Percentiles rank a stretch among this genome's conserved stretches.
phyloP scores from a whole-genome alignment of 148 eudicot genomes.

The Linanthus parryae region DNA sequence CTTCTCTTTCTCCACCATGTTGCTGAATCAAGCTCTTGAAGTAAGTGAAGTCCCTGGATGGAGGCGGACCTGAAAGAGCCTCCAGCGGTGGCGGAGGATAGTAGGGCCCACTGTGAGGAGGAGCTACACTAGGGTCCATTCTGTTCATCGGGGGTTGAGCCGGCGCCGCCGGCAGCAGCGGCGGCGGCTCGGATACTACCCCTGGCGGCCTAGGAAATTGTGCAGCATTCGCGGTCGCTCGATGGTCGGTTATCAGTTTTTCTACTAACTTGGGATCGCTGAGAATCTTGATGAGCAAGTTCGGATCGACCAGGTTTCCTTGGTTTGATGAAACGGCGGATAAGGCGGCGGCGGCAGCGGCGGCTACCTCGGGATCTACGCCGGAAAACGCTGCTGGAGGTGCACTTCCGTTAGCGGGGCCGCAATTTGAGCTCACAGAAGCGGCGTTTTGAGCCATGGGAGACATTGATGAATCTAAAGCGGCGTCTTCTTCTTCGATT shows the following conservation, averaged over 20 bases:
- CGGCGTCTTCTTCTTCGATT: conserved; percentile 67
- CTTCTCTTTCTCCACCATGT: conserved; percentile 60
- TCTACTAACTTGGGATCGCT: conserved; percentile 46
- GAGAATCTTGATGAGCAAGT: conserved; percentile 54
- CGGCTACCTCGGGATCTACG: conserved; percentile 29
- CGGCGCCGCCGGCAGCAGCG: conserved; percentile 18
- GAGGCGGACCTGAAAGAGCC: conserved; percentile 20
- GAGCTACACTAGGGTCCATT: conserved; percentile 19
- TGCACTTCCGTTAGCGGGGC: conserved; percentile 22
- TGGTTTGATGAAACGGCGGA: conserved; percentile 36
- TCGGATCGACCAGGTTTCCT: conserved; percentile 43
- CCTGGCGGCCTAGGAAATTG: conserved; percentile 11
- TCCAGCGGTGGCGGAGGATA: conserved; percentile 30
- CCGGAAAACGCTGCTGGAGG: conserved; percentile 21
- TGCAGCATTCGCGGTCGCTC: conserved; percentile 19
- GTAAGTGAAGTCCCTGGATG: conserved; percentile 45
- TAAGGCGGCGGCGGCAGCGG: conserved; percentile 45
- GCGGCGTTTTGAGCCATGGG: conserved; percentile 8
- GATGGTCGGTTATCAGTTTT: conserved; percentile 36
- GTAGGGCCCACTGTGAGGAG: conserved; percentile 24
- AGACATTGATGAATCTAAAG: conserved; percentile 28
- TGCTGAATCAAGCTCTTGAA: conserved; percentile 73
- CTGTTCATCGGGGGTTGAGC: conserved; percentile 19
- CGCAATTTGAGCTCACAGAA: conserved; percentile 18
- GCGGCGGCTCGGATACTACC: conserved; percentile 15